Evolutionary conservation across 768 basidiomycete genomes (phyloP).

Genomic region (Baorangia bicolor): DNA sequence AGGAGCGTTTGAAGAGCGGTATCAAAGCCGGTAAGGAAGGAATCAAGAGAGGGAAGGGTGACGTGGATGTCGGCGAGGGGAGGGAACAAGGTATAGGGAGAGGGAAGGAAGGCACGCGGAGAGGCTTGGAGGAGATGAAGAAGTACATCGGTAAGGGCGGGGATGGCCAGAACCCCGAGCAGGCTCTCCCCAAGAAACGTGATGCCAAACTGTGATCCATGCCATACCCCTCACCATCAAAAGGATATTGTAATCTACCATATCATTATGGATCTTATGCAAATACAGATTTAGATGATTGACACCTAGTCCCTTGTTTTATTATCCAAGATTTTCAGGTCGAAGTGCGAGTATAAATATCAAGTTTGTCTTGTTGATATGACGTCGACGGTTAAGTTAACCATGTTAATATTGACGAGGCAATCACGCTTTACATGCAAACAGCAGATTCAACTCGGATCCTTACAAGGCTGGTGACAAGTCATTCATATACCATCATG

Average conservation of each 20-base stretch:
- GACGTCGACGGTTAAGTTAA: too few relatives aligned
- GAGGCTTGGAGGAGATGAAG: slow-evolving; percentile 13
- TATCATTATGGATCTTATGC: not conserved
- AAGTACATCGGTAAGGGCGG: slow-evolving; percentile 2
- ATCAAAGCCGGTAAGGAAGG: slow-evolving; percentile 5
- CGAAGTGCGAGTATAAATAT: too few relatives aligned
- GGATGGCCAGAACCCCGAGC: slow-evolving; percentile 11
- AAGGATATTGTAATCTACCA: not conserved
- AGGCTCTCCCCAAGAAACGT: slow-evolving; percentile 10
- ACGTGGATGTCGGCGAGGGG: not conserved
- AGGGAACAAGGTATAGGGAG: slow-evolving; percentile 3
- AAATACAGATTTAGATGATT: too few relatives aligned
- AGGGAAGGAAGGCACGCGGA: slow-evolving; percentile 7
- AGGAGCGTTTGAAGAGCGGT: slow-evolving; percentile 1
- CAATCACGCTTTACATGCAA: too few relatives aligned
- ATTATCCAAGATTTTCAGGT: not conserved
- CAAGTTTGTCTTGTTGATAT: not conserved
- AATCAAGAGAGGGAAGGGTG: not conserved
- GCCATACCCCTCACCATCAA: slow-evolving; percentile 5
- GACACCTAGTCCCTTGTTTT: not conserved
- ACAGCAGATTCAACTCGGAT: too few relatives aligned
- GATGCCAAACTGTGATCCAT: slow-evolving; percentile 25
- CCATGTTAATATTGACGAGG: too few relatives aligned
- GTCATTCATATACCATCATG: too few relatives aligned
- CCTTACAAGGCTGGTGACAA: too few relatives aligned